Evolutionary conservation across 371 early-diverging fungal genomes (phyloP).

Genomic region (Zancudomyces culisetae): DNA sequence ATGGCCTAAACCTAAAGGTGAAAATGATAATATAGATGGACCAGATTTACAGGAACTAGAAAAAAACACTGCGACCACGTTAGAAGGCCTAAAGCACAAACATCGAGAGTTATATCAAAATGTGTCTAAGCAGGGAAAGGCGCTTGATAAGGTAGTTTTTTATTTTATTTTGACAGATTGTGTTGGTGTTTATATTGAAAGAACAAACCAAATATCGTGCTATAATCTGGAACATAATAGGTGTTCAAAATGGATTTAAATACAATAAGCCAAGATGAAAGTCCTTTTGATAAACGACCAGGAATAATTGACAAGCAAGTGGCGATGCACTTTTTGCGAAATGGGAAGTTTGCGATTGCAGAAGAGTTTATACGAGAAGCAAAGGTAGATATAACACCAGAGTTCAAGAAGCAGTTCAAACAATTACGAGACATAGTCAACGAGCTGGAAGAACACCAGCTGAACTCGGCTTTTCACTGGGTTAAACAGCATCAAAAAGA

Average conservation of each 20-base stretch:
- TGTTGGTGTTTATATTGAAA: too few species aligned
- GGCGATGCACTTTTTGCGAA: conserved; percentile 62
- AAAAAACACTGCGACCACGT: not conserved
- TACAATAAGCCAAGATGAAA: too few species aligned
- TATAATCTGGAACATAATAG: too few species aligned
- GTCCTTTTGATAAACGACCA: too few species aligned
- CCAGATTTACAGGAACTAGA: not conserved
- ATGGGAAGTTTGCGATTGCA: conserved; percentile 62
- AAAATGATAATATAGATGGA: too few species aligned
- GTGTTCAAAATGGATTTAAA: conserved; percentile 40
- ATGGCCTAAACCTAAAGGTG: not conserved
- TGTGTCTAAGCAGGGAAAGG: conserved; percentile 49
- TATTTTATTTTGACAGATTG: not conserved
- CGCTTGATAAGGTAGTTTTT: conserved; percentile 44
- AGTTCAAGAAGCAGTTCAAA: conserved; percentile 29
- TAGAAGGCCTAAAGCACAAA: conserved; percentile 19
- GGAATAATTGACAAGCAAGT: conserved; percentile 35
- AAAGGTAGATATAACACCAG: conserved; percentile 18
- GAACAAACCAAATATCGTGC: too few species aligned
- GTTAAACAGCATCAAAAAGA: conserved; percentile 34
- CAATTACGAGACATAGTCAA: conserved; percentile 37
- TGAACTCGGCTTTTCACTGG: conserved; percentile 54
- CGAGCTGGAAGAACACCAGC: conserved; percentile 22
- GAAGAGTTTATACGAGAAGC: conserved; percentile 29
- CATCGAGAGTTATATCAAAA: conserved; percentile 45